Evolutionary conservation across 345 rosid genomes (phyloP), one percentile per base, ranked within the genome.

Genomic region (Boechera divaricarpa): DNA sequence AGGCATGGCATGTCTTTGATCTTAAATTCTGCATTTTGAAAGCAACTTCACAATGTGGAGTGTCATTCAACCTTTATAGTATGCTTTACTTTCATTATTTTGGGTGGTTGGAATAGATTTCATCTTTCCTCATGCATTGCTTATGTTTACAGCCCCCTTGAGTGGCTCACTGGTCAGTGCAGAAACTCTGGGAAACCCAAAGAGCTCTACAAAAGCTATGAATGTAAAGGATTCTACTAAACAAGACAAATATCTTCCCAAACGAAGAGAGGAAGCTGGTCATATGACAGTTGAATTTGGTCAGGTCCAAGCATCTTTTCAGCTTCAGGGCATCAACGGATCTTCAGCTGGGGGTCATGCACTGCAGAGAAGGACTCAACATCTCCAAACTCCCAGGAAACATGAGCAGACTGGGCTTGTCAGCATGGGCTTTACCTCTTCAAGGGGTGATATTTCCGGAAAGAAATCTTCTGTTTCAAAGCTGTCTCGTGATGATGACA

Each of bases 141-240:
- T 39, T 58, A 41, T 69, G 59, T 48, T 67, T 67, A 38, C 87
- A 91, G 98, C 94, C 78, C 92, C 89, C 72, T 84, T 90, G 83
- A 91, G 94, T 75, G 98, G 97, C 48, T 90, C 97, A 32, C 63
- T 93, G 76, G 97, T 89, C 57, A 81, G 76, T 58, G 96, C 97
- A 1, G 98, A 91, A 77, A 58, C 90, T 77, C 81, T 86, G 67
- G 83, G 88, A 64, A 70, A 83, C 64, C 76, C 72, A 48, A 89
- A 86, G 83, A 73, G 75, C 76, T 78, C 91, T 41, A 82, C 77
- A 52, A 89, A 85, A 35, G 52, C 83, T 53, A 33, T 82, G 58
- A 88, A 87, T 85, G 87, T 79, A 45, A 88, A 86, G 90, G 97
- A 89, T 72, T 83, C 77, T n/a, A 78, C 84, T 18, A 91, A 88